Percentiles rank a stretch among this genome's conserved stretches.
phyloP scores from a whole-genome alignment of 176 grass and related monocot species.

The Juncus effusus region DNA sequence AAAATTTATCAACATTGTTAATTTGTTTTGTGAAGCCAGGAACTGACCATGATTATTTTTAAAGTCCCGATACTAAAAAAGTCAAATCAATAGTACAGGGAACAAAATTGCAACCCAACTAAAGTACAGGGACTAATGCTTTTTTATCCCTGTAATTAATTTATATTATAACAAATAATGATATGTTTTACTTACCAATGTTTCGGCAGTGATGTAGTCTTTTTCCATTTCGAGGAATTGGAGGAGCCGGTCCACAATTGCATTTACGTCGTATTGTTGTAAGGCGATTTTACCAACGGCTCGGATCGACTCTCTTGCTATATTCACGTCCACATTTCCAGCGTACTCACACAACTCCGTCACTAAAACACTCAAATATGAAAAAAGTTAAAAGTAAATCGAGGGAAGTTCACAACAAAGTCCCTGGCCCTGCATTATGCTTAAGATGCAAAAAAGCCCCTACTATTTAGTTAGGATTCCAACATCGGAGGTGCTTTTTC shows the following conservation, averaged over 20 bases:
- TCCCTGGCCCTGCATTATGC: neutral
- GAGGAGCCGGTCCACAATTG: conserved; percentile 96
- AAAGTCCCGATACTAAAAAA: neutral
- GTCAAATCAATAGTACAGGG: neutral
- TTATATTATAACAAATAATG: conserved; percentile 1
- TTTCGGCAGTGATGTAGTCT: conserved; percentile 98
- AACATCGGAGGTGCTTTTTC: neutral
- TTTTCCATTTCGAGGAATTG: conserved; percentile 99
- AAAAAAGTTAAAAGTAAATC: conserved; percentile 9
- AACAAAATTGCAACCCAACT: neutral
- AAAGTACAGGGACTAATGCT: neutral
- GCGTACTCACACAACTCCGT: conserved; percentile 98
- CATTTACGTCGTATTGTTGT: conserved; percentile 98
- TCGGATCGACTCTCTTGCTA: conserved; percentile 92
- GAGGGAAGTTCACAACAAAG: conserved; percentile 20
- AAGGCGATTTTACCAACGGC: conserved; percentile 99
- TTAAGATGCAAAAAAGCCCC: neutral
- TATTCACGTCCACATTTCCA: conserved; percentile 94
- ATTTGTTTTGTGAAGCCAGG: no score
- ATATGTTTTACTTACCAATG: conserved; percentile 52
- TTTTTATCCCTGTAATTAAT: neutral
- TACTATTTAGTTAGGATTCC: neutral
- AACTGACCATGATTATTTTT: no score
- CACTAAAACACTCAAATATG: conserved; percentile 40
- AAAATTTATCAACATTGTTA: no score